Evolutionary conservation across 2,329 filamentous ascomycete species (phyloP).

Genomic region (Aurifilum marmelostoma): DNA sequence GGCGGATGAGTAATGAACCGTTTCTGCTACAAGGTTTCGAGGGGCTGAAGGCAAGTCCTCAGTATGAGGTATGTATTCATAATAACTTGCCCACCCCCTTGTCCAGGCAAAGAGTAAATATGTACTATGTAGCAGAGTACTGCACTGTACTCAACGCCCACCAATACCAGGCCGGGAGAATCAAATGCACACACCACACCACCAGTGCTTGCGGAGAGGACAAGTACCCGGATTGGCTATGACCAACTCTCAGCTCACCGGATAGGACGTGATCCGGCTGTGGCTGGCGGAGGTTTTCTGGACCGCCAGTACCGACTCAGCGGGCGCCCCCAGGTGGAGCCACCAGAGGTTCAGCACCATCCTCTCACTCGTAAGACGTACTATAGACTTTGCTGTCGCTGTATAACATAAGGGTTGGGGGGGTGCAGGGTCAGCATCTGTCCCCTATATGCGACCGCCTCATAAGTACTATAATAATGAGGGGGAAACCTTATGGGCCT

Average conservation of each 20-base stretch:
- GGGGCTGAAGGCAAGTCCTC: background rate
- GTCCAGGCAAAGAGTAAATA: background rate
- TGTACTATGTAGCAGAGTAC: background rate
- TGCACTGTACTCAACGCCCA: background rate
- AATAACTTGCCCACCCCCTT: background rate
- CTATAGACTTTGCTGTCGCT: background rate
- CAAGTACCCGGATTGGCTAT: background rate
- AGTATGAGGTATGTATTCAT: background rate
- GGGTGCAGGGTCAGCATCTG: background rate
- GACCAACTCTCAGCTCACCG: background rate
- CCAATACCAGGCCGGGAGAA: background rate
- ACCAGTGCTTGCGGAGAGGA: background rate
- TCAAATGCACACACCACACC: background rate
- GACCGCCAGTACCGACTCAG: background rate
- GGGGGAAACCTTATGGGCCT: background rate
- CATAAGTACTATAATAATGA: background rate
- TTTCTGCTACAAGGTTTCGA: background rate
- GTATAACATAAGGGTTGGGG: background rate
- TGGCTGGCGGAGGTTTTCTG: slow-evolving; percentile 5
- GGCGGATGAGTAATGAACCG: background rate
- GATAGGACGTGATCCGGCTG: background rate
- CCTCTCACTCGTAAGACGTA: no score
- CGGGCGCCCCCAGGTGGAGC: background rate
- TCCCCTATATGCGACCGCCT: background rate
- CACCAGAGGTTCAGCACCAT: background rate